These are phyloP conservation scores for Calophaca sinica DNA, from an alignment of 306 rosid species.

Conservation along the genomic window DNA sequence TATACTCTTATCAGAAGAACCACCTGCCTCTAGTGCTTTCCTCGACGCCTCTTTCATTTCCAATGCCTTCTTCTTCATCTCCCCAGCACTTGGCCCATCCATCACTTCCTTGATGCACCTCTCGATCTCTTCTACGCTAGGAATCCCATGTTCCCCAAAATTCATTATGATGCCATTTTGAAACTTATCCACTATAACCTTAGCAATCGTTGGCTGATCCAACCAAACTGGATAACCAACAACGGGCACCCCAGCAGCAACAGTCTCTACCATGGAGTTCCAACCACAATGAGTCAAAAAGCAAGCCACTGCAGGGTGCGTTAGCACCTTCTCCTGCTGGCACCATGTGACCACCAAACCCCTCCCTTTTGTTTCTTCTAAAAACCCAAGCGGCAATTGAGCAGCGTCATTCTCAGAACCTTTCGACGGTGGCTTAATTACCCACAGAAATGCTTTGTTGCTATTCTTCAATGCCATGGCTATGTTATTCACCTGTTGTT, in stretches of 20 bases:
- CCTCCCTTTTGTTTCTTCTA: constrained; percentile 49
- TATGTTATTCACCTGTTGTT: constrained; percentile 49
- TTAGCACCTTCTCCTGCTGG: constrained; percentile 58
- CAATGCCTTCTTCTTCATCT: constrained; percentile 45
- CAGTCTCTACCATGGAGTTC: constrained; percentile 57
- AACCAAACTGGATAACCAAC: constrained; percentile 58
- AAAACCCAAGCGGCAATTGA: constrained; percentile 41
- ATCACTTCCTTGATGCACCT: constrained; percentile 53
- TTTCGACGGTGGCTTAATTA: constrained; percentile 41
- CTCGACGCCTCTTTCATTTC: constrained; percentile 49
- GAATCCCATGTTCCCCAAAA: constrained; percentile 43
- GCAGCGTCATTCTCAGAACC: background rate
- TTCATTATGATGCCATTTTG: constrained; percentile 49
- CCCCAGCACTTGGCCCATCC: constrained; percentile 47
- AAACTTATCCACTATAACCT: constrained; percentile 48
- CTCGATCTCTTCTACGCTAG: constrained; percentile 51
- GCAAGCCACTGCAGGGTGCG: constrained; percentile 56
- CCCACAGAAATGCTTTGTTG: constrained; percentile 55
- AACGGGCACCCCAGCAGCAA: constrained; percentile 52
- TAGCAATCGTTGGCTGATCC: constrained; percentile 58
- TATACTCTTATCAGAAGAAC: constrained; percentile 56
- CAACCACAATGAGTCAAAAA: constrained; percentile 63
- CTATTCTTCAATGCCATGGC: constrained; percentile 51
- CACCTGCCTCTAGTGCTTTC: constrained; percentile 49
- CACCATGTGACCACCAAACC: constrained; percentile 62